Evolutionary conservation across 495 filamentous ascomycete species (phyloP).

Genomic region (Penicillium atrosanguineum): DNA sequence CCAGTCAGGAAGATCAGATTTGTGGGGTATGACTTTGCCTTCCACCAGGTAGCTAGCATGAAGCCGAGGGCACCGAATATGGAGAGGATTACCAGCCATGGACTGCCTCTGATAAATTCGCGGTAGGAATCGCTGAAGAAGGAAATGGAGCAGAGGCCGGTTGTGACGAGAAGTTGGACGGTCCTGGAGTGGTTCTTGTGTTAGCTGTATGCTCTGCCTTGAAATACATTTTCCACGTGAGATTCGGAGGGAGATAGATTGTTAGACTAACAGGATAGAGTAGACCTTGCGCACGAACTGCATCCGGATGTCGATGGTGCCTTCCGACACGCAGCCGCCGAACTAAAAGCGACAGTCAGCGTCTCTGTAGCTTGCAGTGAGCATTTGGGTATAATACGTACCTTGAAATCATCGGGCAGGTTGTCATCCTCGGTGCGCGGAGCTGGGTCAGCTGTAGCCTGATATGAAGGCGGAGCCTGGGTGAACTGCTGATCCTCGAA

Average conservation of each 20-base stretch:
- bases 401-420: slow-evolving; percentile 97
- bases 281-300: slow-evolving; percentile 96
- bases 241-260: not conserved
- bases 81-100: slow-evolving; percentile 81
- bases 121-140: slow-evolving; percentile 83
- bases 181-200: slow-evolving; percentile 48
- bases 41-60: slow-evolving; percentile 93
- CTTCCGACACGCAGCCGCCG: slow-evolving; percentile 87
- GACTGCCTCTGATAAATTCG: slow-evolving; percentile 79
- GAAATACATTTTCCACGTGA: not conserved
- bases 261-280: slow-evolving; percentile 63
- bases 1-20: slow-evolving; percentile 90
- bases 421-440: slow-evolving; percentile 85
- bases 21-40: slow-evolving; percentile 92
- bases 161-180: slow-evolving; percentile 83
- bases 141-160: slow-evolving; percentile 72
- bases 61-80: slow-evolving; percentile 77
- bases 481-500: slow-evolving; percentile 65
- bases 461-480: slow-evolving; percentile 77
- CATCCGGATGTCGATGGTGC: slow-evolving; percentile 92
- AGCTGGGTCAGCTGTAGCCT: slow-evolving; percentile 49
- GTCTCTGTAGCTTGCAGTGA: not conserved
- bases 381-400: slow-evolving; percentile 20
- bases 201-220: slow-evolving; percentile 3
- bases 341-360: slow-evolving; percentile 51